Conservation (phyloP, 2,329 filamentous ascomycete species). For the Fusarium circinatum region DNA sequence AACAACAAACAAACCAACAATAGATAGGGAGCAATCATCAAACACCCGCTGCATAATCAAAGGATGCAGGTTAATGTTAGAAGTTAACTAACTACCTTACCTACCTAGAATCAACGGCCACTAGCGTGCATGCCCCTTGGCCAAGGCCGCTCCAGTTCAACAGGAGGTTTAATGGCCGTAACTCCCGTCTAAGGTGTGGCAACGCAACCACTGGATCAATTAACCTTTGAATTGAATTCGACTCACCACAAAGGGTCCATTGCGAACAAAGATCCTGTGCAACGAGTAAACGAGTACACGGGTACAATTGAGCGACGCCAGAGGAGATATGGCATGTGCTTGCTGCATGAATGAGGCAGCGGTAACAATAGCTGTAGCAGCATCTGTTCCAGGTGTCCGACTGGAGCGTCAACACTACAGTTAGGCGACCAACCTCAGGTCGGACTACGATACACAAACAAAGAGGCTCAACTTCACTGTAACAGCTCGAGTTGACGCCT, state of each 20-base stretch:
- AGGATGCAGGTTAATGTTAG: slow-evolving; percentile 15
- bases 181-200: slow-evolving; percentile 4
- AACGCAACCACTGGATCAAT: background rate
- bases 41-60: slow-evolving; percentile 13
- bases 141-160: slow-evolving; percentile 12
- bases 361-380: background rate
- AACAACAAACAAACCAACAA: background rate
- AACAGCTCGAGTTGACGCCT: slow-evolving; percentile 6
- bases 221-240: slow-evolving; percentile 7
- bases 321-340: background rate
- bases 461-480: slow-evolving; percentile 18
- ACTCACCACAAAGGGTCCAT: background rate
- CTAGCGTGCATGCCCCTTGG: slow-evolving; percentile 39
- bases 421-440: background rate
- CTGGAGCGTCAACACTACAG: background rate
- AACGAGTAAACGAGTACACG: background rate
- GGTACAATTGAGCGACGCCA: background rate
- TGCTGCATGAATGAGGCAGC: background rate
- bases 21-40: background rate
- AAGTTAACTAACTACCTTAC: background rate
- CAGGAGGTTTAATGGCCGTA: slow-evolving; percentile 25
- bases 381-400: background rate
- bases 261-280: slow-evolving; percentile 1
- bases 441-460: slow-evolving; percentile 7
- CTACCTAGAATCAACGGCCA: slow-evolving; percentile 32